phyloP scores from a whole-genome alignment of 2,329 filamentous ascomycete genomes.

The Aspergillus tamarii region DNA sequence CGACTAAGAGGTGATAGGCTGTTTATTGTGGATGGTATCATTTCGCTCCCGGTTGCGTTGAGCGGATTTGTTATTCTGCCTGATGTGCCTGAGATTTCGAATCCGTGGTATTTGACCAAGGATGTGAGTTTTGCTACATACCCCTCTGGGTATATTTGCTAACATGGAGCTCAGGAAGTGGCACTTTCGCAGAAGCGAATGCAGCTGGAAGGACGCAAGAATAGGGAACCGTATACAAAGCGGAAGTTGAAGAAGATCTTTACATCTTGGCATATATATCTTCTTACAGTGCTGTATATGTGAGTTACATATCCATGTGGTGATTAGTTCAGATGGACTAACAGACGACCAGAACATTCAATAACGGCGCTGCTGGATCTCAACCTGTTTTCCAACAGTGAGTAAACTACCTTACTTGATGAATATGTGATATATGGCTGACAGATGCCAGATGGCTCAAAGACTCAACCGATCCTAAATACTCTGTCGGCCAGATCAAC shows the following conservation, averaged over 20 bases:
- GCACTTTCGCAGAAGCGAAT: conserved; percentile 53
- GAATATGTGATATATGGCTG: not conserved
- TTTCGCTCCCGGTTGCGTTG: conserved; percentile 56
- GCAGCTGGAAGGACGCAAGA: conserved; percentile 52
- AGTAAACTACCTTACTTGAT: not conserved
- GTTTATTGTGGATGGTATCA: conserved; percentile 59
- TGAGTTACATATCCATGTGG: conserved; percentile 23
- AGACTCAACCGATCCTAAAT: conserved; percentile 46
- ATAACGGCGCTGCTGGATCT: conserved; percentile 57
- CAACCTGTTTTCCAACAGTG: conserved; percentile 61
- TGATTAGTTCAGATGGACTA: not conserved
- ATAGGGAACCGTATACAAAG: conserved; percentile 50
- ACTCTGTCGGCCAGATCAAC: conserved; percentile 52
- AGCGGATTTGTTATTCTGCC: conserved; percentile 54
- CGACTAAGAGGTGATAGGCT: conserved; percentile 34
- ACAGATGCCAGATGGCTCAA: conserved; percentile 26
- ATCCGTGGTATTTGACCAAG: conserved; percentile 52
- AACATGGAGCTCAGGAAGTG: conserved; percentile 40
- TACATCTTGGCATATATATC: conserved; percentile 66
- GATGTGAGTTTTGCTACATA: conserved; percentile 27
- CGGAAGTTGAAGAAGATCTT: conserved; percentile 64
- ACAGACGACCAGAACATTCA: conserved; percentile 53
- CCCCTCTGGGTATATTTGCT: too few species aligned
- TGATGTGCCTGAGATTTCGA: conserved; percentile 55
- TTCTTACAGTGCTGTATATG: conserved; percentile 62